Conservation (phyloP, 768 basidiomycete species). For the Trametes punicea region DNA sequence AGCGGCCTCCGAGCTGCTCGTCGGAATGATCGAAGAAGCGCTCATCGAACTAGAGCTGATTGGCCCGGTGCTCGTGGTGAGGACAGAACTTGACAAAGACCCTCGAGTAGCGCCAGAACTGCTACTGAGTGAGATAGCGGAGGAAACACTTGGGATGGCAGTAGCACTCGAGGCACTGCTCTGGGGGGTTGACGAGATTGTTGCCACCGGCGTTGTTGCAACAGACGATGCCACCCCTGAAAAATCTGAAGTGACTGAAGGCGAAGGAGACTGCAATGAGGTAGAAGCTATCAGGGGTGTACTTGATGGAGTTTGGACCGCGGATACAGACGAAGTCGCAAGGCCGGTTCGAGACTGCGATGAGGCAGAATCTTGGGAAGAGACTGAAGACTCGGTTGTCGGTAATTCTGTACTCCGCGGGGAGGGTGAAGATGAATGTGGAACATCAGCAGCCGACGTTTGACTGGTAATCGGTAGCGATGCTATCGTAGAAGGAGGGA, state of each 20-base stretch:
- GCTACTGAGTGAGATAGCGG: too few relatives aligned
- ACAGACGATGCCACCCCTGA: too few relatives aligned
- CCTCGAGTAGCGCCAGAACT: background rate
- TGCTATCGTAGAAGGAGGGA: background rate
- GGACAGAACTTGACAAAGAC: background rate
- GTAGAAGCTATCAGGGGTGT: background rate
- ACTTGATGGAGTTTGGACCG: background rate
- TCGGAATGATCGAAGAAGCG: too few relatives aligned
- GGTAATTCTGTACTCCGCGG: too few relatives aligned
- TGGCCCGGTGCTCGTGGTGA: too few relatives aligned
- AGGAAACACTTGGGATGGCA: too few relatives aligned
- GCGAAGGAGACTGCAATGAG: background rate
- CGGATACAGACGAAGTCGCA: background rate
- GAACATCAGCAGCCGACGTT: background rate
- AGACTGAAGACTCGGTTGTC: too few relatives aligned
- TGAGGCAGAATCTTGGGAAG: background rate
- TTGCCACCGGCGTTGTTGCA: too few relatives aligned
- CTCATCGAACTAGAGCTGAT: too few relatives aligned
- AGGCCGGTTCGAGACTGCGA: background rate
- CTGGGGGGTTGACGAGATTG: too few relatives aligned
- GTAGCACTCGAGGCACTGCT: too few relatives aligned
- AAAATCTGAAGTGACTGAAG: background rate
- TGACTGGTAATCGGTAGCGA: background rate
- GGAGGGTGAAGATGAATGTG: slow-evolving; percentile 2
- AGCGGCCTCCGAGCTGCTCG: too few relatives aligned